Percentiles rank a stretch among this genome's conserved stretches.
These are phyloP conservation scores for Mycotypha africana DNA, from an alignment of 371 early-diverging fungal species.

Conservation along the genomic window DNA sequence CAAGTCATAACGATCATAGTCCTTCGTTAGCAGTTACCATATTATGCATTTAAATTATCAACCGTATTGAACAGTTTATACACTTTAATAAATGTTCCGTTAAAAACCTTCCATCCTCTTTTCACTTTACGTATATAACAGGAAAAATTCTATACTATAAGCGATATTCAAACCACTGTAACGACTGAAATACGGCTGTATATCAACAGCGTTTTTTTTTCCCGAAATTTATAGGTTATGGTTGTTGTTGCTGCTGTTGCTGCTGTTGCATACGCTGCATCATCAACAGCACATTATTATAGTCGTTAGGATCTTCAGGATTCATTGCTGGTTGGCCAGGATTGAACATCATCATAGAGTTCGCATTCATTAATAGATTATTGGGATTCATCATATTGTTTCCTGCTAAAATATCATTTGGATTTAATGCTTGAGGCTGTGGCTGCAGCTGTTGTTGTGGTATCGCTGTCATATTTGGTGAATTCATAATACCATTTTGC, in stretches of 20 bases:
- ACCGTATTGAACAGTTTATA: too few relatives aligned
- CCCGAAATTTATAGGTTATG: too few relatives aligned
- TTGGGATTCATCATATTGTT: slow-evolving; percentile 19
- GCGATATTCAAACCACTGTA: too few relatives aligned
- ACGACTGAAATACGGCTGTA: too few relatives aligned
- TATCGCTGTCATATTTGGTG: slow-evolving; percentile 1
- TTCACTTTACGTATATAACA: too few relatives aligned
- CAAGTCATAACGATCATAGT: too few relatives aligned
- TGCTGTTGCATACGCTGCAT: neutral
- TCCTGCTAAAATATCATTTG: slow-evolving; percentile 16
- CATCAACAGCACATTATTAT: neutral
- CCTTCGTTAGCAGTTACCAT: too few relatives aligned
- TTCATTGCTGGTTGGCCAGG: neutral
- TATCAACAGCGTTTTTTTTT: too few relatives aligned
- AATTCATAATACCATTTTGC: slow-evolving; percentile 16
- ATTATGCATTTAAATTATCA: too few relatives aligned
- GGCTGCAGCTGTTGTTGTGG: slow-evolving; percentile 1
- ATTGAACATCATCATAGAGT: slow-evolving; percentile 14
- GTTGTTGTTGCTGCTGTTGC: neutral
- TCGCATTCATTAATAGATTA: slow-evolving; percentile 15
- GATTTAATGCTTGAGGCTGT: slow-evolving; percentile 5
- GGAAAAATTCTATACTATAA: too few relatives aligned
- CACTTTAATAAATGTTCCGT: too few relatives aligned
- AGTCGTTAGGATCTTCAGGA: neutral
- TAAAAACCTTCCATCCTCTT: too few relatives aligned